A percentile compares a stretch with the other conserved stretches of the same genome.
These are phyloP conservation scores for Yamadazyma insecticola DNA, from an alignment of 805 yeast species.

Conservation along the genomic window DNA sequence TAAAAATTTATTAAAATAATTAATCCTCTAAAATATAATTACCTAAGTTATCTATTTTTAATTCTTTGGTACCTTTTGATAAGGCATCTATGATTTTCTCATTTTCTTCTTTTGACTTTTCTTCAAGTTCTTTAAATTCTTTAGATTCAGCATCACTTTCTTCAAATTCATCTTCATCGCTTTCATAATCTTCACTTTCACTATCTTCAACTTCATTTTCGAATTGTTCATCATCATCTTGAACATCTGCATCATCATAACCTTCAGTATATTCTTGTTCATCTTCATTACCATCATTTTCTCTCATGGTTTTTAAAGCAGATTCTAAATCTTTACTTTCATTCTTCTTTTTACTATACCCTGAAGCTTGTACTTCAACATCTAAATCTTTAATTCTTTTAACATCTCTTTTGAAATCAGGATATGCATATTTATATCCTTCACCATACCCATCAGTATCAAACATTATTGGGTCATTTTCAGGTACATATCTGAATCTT, in stretches of 20 bases:
- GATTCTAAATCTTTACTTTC: slow-evolving; percentile 54
- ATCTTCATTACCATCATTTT: slow-evolving; percentile 24
- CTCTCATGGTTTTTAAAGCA: slow-evolving; percentile 68
- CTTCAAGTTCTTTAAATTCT: slow-evolving; percentile 16
- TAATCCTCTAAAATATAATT: slow-evolving; percentile 64
- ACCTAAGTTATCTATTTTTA: slow-evolving; percentile 79
- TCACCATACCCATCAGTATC: slow-evolving; percentile 81
- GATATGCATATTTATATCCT: slow-evolving; percentile 72
- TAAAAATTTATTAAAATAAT: background rate
- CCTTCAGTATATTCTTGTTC: slow-evolving; percentile 22
- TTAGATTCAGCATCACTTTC: no score
- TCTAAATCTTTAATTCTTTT: slow-evolving; percentile 67
- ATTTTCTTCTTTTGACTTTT: slow-evolving; percentile 24
- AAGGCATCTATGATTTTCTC: slow-evolving; percentile 68
- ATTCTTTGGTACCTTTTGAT: slow-evolving; percentile 54
- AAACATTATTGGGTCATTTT: slow-evolving; percentile 61
- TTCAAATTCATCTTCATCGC: slow-evolving; percentile 25
- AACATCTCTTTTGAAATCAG: slow-evolving; percentile 75
- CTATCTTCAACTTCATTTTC: slow-evolving; percentile 21
- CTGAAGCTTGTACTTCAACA: slow-evolving; percentile 87
- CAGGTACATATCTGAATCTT: slow-evolving; percentile 71
- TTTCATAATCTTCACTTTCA: slow-evolving; percentile 32
- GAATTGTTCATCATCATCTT: slow-evolving; percentile 42
- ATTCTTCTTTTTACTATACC: slow-evolving; percentile 45
- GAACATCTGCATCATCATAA: slow-evolving; percentile 33